A percentile compares a stretch with the other conserved stretches of the same genome.
Conservation (phyloP, 495 filamentous ascomycete species). For the Talaromyces adpressus region DNA sequence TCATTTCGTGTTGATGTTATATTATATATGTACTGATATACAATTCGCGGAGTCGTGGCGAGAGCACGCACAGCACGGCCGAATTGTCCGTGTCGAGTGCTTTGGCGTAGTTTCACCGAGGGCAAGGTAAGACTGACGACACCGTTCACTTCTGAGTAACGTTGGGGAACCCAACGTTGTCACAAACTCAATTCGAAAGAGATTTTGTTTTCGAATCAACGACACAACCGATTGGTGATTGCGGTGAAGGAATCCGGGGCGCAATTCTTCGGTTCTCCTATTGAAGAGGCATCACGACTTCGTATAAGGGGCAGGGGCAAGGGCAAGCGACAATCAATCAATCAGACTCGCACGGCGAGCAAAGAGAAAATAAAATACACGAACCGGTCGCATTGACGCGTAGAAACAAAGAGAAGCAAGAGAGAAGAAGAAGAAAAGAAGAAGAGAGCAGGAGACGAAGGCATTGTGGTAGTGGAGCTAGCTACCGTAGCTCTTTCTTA, state of each 20-base stretch:
- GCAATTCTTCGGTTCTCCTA: neutral
- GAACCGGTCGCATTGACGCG: slow-evolving; percentile 4
- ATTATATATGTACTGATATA: neutral
- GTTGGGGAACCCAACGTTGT: neutral
- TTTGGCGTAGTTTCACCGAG: neutral
- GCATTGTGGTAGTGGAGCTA: neutral
- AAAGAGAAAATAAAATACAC: neutral
- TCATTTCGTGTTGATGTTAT: slow-evolving; percentile 8
- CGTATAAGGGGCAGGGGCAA: neutral
- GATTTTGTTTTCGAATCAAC: neutral
- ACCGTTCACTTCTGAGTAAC: neutral
- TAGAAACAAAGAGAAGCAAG: slow-evolving; percentile 17
- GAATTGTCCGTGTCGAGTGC: neutral
- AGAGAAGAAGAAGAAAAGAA: slow-evolving; percentile 12
- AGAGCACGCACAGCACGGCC: neutral
- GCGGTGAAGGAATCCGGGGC: neutral
- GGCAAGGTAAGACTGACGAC: slow-evolving; percentile 3
- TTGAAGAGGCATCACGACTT: neutral
- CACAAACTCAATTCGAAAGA: neutral
- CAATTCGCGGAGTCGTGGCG: neutral
- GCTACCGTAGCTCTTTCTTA: neutral
- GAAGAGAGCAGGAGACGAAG: neutral
- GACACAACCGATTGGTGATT: neutral
- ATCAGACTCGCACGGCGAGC: neutral
- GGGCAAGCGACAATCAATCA: neutral